Percentiles rank a stretch among this genome's conserved stretches.
Conservation (phyloP, 345 rosid genomes). For the Citrus mangshanensis region DNA sequence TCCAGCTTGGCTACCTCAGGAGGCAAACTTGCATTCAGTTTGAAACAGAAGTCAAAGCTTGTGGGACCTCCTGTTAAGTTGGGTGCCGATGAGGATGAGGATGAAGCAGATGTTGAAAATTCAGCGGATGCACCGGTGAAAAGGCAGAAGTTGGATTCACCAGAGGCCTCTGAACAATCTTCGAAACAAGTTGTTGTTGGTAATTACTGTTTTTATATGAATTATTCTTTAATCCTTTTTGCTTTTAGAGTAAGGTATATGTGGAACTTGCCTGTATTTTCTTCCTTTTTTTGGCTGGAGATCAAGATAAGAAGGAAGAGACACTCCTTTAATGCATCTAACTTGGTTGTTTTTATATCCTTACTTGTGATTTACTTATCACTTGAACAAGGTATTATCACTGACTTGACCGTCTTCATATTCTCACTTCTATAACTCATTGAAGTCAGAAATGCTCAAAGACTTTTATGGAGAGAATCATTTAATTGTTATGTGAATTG, state of each 20-base stretch:
- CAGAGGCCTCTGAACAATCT: conserved; percentile 43
- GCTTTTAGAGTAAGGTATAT: conserved; percentile 20
- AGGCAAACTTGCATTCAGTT: conserved; percentile 95
- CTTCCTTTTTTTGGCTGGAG: neutral
- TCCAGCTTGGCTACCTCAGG: conserved; percentile 36
- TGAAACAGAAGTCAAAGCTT: conserved; percentile 93
- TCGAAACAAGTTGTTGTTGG: conserved; percentile 63
- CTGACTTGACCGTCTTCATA: neutral
- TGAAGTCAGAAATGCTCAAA: neutral
- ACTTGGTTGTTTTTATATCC: neutral
- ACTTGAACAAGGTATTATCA: neutral
- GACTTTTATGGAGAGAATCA: neutral
- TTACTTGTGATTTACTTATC: neutral
- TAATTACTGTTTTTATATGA: conserved; percentile 58
- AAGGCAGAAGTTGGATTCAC: conserved; percentile 65
- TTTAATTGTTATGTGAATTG: neutral
- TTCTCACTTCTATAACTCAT: neutral
- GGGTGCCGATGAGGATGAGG: conserved; percentile 85
- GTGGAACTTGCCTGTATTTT: conserved; percentile 7
- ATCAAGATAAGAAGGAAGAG: neutral
- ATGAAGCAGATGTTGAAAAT: conserved; percentile 47
- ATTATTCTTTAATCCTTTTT: conserved; percentile 19
- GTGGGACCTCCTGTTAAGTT: conserved; percentile 79
- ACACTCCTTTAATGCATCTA: neutral
- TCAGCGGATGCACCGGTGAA: conserved; percentile 48